Evolutionary conservation across 2,329 filamentous ascomycete species (phyloP).

Genomic region (Juglanconis oblonga): DNA sequence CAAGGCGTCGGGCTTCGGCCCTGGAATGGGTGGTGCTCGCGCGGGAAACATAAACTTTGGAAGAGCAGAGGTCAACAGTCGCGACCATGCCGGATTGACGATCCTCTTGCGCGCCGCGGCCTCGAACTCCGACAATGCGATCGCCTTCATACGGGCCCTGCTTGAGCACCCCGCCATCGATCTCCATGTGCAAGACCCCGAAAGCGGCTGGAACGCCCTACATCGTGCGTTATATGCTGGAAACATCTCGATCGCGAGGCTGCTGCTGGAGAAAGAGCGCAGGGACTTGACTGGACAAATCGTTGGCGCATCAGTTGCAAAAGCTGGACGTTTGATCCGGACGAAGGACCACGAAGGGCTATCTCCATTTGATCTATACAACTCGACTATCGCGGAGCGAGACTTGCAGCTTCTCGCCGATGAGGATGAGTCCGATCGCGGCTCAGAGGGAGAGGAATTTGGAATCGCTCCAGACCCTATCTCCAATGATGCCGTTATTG

Average conservation of each 20-base stretch:
- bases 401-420: constrained; percentile 47
- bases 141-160: constrained; percentile 73
- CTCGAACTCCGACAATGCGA: constrained; percentile 65
- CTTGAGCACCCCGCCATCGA: constrained; percentile 81
- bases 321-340: constrained; percentile 77
- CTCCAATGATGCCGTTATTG: constrained; percentile 31
- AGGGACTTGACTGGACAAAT: constrained; percentile 61
- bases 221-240: constrained; percentile 89
- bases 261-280: constrained; percentile 76
- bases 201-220: constrained; percentile 94
- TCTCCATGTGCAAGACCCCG: constrained; percentile 79
- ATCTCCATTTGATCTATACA: constrained; percentile 90
- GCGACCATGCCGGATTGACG: constrained; percentile 78
- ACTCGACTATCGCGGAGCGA: constrained; percentile 79
- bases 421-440: constrained; percentile 46
- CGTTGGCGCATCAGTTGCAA: constrained; percentile 53
- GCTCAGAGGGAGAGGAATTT: constrained; percentile 54
- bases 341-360: constrained; percentile 95
- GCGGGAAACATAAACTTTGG: constrained; percentile 38
- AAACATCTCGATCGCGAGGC: constrained; percentile 80
- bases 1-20: constrained; percentile 49
- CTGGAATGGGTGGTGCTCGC: constrained; percentile 41
- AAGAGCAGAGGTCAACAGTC: constrained; percentile 75
- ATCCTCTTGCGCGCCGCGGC: constrained; percentile 82
- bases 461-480: constrained; percentile 19